Percentiles rank a stretch among this genome's conserved stretches.
Evolutionary conservation across 306 rosid genomes (phyloP).

Genomic region (Hippophae rhamnoides): DNA sequence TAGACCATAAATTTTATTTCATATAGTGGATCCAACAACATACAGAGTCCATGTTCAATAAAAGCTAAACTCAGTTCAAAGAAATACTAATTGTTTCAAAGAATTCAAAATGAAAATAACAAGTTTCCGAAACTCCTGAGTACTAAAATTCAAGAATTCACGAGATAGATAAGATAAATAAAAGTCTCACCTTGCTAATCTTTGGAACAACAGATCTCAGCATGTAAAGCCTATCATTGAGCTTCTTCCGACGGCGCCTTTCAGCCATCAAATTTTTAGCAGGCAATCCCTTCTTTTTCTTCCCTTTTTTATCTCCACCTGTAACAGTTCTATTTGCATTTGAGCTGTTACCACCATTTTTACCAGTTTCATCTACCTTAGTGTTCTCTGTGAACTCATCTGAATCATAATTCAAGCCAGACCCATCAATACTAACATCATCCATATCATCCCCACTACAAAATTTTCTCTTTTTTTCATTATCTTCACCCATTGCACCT

Average conservation of each 20-base stretch:
- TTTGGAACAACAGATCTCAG: constrained; percentile 97
- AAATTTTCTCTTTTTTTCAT: constrained; percentile 37
- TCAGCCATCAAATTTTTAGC: constrained; percentile 98
- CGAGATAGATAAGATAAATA: neutral
- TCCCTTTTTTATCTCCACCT: constrained; percentile 70
- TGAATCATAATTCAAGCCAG: constrained; percentile 70
- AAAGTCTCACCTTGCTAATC: constrained; percentile 73
- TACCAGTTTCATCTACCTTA: constrained; percentile 35
- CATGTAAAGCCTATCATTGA: constrained; percentile 92
- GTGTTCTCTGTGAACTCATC: constrained; percentile 47
- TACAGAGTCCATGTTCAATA: neutral
- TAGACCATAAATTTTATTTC: neutral
- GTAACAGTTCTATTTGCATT: constrained; percentile 37
- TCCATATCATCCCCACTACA: constrained; percentile 43
- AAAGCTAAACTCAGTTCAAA: neutral
- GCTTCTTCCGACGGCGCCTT: constrained; percentile 93
- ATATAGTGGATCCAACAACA: neutral
- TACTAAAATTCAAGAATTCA: neutral
- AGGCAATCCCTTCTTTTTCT: constrained; percentile 73
- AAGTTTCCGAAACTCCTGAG: neutral
- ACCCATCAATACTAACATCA: constrained; percentile 49
- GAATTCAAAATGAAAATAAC: neutral
- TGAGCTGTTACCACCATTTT: constrained; percentile 38
- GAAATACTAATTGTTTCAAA: neutral
- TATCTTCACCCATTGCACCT: constrained; percentile 14